These are phyloP conservation scores for Fonsecaea multimorphosa DNA, from an alignment of 2,329 filamentous ascomycete genomes.

Conservation along the genomic window DNA sequence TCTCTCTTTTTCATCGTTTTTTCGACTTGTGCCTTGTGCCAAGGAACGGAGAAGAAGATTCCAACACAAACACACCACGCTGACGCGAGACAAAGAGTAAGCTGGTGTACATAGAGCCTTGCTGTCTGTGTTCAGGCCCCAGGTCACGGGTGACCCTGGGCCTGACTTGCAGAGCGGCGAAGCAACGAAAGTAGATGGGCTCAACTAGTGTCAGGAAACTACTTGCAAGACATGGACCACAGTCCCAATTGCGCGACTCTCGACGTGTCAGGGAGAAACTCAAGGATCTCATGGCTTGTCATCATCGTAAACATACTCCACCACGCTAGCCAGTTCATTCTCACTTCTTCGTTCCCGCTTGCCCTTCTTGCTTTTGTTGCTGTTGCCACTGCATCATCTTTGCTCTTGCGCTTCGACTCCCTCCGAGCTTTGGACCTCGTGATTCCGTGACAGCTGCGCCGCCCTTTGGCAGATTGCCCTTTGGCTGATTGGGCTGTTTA, in stretches of 20 bases:
- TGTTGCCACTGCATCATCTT: constrained; percentile 55
- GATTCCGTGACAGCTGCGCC: constrained; percentile 44
- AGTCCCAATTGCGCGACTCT: background rate
- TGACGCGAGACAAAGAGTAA: background rate
- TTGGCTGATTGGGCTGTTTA: constrained; percentile 40
- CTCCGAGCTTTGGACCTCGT: constrained; percentile 67
- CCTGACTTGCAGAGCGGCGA: background rate
- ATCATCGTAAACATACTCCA: background rate
- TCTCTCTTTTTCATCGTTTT: constrained; percentile 27
- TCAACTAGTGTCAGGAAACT: background rate
- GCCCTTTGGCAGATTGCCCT: constrained; percentile 27
- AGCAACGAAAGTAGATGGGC: background rate
- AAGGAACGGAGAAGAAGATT: constrained; percentile 25
- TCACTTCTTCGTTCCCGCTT: constrained; percentile 26
- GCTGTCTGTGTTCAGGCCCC: background rate
- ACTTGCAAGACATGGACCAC: too few relatives aligned
- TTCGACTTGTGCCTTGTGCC: constrained; percentile 23
- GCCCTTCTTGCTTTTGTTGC: constrained; percentile 28
- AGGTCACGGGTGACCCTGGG: background rate
- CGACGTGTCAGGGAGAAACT: background rate
- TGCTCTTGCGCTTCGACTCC: constrained; percentile 65
- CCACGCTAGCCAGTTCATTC: background rate
- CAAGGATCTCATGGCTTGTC: background rate
- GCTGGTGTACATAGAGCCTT: background rate
- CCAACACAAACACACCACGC: background rate